Base-by-base conservation (phyloP, 176 grass and related monocot species). In the Guadua angustifolia region DNA sequence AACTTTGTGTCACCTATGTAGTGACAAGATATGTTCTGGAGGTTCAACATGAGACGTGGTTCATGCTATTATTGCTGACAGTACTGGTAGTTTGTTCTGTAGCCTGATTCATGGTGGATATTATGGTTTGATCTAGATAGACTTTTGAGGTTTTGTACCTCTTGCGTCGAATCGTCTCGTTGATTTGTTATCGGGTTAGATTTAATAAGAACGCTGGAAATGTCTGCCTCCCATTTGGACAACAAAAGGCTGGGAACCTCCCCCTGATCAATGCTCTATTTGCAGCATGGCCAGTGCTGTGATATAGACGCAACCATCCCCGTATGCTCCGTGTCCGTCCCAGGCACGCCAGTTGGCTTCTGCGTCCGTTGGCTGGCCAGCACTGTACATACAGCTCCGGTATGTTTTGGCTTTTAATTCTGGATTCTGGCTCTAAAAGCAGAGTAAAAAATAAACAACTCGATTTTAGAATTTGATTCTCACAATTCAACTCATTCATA, bases 31-130 rank as follows among this genome's bases (percentile, higher is more conserved):
- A n/a, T 69, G 19, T 51, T 71, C 35, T 33, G 68, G 25, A 76
- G 35, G 66, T 86, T 72, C 32, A 39, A 14, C 45, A 17, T 73
- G 47, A 73, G 38, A 59, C 22, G 16, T 85, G 49, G 83, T 49
- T 60, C 25, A 3, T 70, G 65, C 49, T 42, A 69, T 49, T 50
- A 39, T 66, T 59, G 66, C 78, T 47, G 56, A 35, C 36, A 21
- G 58, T 64, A 56, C 18, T 25, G 14, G 65, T 26, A 26, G 26
- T n/a, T 57, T 67, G 42, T 82, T 44, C 39, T 82, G 32, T 77
- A 69, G 56, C 42, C 32, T 78, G 11, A 63, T 77, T 62, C 5
- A 7, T 38, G 0, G 7, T 51, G 44, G 71, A 40, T 75, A 24
- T 52, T n/a, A 38, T 64, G 26, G 69, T 46, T 57, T 55, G 16